phyloP scores from a whole-genome alignment of 768 basidiomycete species.

The Tricholoma saponaceum region DNA sequence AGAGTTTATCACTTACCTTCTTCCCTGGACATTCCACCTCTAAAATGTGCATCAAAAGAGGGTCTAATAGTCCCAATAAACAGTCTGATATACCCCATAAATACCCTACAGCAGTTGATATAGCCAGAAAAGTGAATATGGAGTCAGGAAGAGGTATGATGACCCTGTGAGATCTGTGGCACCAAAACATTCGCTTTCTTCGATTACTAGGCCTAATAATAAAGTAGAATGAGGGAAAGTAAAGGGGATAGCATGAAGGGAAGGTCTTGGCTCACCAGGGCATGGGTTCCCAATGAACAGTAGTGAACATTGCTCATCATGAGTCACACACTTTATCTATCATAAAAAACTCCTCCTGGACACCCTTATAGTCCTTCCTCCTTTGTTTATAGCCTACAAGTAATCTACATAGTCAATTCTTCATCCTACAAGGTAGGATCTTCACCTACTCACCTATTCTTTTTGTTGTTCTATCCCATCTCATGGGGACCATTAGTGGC shows the following conservation, averaged over 20 bases:
- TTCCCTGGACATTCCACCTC: constrained; percentile 29
- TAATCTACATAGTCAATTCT: too few relatives aligned
- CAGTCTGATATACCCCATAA: background rate
- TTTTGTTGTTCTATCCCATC: background rate
- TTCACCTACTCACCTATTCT: too few relatives aligned
- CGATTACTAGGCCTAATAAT: too few relatives aligned
- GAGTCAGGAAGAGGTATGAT: background rate
- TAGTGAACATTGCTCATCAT: background rate
- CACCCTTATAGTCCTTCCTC: background rate
- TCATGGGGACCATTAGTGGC: background rate
- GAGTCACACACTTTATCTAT: background rate
- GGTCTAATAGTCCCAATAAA: background rate
- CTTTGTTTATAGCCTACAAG: too few relatives aligned
- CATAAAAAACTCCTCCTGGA: background rate
- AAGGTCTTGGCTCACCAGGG: background rate
- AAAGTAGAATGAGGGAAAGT: background rate
- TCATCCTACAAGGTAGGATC: too few relatives aligned
- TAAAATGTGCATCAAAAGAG: background rate
- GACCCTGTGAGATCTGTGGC: background rate
- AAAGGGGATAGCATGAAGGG: background rate
- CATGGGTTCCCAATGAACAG: background rate
- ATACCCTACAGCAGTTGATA: background rate
- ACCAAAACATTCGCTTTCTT: too few relatives aligned
- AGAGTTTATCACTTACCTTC: constrained; percentile 45
- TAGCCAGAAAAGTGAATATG: constrained; percentile 18